Conservation (phyloP, 768 basidiomycete genomes). For the Boletus edulis region DNA sequence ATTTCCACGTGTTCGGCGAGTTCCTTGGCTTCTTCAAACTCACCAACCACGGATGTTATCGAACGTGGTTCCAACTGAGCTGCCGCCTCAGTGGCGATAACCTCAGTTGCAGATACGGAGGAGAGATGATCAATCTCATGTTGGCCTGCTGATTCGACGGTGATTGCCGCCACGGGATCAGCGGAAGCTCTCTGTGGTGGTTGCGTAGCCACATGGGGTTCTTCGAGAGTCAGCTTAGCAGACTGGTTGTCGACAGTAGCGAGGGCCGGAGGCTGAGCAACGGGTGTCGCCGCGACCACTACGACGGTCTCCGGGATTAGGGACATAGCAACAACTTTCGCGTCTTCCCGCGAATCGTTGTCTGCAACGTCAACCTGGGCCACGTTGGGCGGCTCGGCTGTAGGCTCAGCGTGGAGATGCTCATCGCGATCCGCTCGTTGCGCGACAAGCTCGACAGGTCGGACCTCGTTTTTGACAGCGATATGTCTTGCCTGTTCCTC, state of each 20-base stretch:
- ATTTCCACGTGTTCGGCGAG: constrained; percentile 10
- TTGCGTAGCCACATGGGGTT: constrained; percentile 1
- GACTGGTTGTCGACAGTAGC: background rate
- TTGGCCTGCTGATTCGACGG: constrained; percentile 2
- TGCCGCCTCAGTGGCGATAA: constrained; percentile 9
- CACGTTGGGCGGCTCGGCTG: background rate
- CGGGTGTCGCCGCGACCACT: background rate
- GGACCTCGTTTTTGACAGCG: background rate
- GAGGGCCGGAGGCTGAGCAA: background rate
- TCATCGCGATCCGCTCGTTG: background rate
- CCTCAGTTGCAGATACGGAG: background rate
- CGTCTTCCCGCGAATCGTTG: background rate
- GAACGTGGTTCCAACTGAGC: constrained; percentile 8
- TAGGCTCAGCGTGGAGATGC: background rate
- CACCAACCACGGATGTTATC: background rate
- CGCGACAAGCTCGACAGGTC: background rate
- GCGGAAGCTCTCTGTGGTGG: constrained; percentile 3
- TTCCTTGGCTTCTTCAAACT: constrained; percentile 8
- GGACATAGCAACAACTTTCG: constrained; percentile 2
- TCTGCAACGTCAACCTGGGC: constrained; percentile 4
- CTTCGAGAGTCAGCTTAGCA: background rate
- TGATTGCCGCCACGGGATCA: constrained; percentile 4
- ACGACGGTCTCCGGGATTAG: background rate
- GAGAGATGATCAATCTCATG: constrained; percentile 4
- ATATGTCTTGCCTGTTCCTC: background rate